A percentile compares a stretch with the other conserved stretches of the same genome.
These are phyloP conservation scores for Podaxis carcinomalis DNA, from an alignment of 768 basidiomycete genomes.

Conservation along the genomic window DNA sequence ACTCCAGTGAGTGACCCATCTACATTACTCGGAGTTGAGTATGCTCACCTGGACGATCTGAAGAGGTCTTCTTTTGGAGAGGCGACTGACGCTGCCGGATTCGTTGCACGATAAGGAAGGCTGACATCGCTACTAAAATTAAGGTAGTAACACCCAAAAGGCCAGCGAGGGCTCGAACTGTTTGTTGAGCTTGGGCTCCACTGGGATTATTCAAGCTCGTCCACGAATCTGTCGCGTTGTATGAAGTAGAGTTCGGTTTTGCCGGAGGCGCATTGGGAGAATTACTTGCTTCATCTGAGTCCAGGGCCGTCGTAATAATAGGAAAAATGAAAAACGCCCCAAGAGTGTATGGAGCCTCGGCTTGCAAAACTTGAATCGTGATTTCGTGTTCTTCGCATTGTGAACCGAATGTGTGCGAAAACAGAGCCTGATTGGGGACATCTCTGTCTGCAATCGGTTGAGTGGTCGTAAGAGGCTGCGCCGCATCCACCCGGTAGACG, in stretches of 20 bases:
- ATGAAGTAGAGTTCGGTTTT: slow-evolving; percentile 14
- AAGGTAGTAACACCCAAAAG: slow-evolving; percentile 10
- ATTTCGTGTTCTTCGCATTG: slow-evolving; percentile 29
- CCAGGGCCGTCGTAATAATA: not conserved
- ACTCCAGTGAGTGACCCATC: not conserved
- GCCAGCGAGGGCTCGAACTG: slow-evolving; percentile 10
- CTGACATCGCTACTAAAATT: slow-evolving; percentile 6
- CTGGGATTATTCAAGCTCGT: not conserved
- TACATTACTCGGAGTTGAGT: not conserved
- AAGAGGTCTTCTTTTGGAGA: not conserved
- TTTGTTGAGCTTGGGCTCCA: not conserved
- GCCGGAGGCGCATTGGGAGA: not conserved
- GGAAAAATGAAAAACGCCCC: slow-evolving; percentile 36
- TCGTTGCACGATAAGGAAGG: slow-evolving; percentile 1
- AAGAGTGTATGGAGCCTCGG: slow-evolving; percentile 34
- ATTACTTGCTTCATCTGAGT: not conserved
- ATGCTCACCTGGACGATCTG: slow-evolving; percentile 20
- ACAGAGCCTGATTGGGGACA: slow-evolving; percentile 39
- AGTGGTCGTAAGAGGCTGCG: slow-evolving; percentile 27
- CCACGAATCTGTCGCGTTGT: not conserved
- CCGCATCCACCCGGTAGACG: slow-evolving; percentile 33
- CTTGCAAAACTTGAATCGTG: slow-evolving; percentile 31
- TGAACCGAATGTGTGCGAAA: slow-evolving; percentile 24
- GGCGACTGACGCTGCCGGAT: not conserved
- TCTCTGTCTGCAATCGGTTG: slow-evolving; percentile 28